These are phyloP conservation scores for Ballota nigra DNA, from an alignment of 257 asterid genomes.

Conservation along the genomic window DNA sequence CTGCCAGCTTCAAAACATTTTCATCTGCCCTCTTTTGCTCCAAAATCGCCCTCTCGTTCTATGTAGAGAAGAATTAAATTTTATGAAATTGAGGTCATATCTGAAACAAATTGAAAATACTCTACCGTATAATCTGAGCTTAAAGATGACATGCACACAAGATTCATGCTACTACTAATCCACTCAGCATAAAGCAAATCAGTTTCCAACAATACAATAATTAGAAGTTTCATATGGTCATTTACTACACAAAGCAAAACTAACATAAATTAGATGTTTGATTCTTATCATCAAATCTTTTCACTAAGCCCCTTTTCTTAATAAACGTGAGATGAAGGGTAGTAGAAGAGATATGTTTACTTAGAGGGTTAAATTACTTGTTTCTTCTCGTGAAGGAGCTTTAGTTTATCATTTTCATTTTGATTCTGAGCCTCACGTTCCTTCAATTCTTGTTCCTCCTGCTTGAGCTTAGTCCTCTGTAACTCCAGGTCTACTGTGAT, in stretches of 20 bases:
- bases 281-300: not conserved
- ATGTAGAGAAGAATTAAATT: constrained; percentile 7
- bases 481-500: constrained; percentile 26
- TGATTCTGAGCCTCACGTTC: constrained; percentile 46
- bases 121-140: not conserved
- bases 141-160: not conserved
- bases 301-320: not conserved
- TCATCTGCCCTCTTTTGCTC: constrained; percentile 39
- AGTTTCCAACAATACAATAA: not conserved
- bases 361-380: constrained; percentile 33
- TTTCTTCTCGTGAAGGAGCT: constrained; percentile 32
- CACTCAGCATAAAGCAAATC: not conserved
- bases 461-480: constrained; percentile 31
- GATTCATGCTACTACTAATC: not conserved
- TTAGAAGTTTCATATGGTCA: not conserved
- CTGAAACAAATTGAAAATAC: constrained; percentile 3
- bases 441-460: constrained; percentile 37
- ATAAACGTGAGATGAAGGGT: constrained; percentile 13
- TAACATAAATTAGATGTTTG: not conserved
- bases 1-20: constrained; percentile 32
- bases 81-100: not conserved
- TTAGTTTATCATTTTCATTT: constrained; percentile 27
- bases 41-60: constrained; percentile 37
- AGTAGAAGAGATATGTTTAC: not conserved
- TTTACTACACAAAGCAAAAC: not conserved